Evolutionary conservation across 148 eudicot species (phyloP).

Genomic region (Selenicereus undatus): DNA sequence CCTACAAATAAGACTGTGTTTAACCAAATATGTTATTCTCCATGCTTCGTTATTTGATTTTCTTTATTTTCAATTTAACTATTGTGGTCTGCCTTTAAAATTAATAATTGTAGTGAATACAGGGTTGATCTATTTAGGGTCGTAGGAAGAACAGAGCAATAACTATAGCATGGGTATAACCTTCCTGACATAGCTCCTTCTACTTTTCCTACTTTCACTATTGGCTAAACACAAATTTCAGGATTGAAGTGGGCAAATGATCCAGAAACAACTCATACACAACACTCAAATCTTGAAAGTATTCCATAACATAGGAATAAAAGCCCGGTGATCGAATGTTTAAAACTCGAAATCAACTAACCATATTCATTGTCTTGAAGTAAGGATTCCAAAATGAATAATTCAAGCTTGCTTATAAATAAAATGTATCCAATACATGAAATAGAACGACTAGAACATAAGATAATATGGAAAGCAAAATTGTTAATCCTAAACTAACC

Average conservation of each 20-base stretch:
- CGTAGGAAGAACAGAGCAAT: too few species aligned
- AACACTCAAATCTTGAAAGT: not conserved
- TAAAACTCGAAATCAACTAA: not conserved
- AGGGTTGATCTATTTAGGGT: too few species aligned
- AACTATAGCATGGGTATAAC: too few species aligned
- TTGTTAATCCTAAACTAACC: not conserved
- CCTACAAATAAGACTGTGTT: slow-evolving; percentile 32
- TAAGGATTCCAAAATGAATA: not conserved
- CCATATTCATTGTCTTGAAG: not conserved
- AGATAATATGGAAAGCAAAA: not conserved
- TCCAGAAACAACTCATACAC: not conserved
- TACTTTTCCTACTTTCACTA: too few species aligned
- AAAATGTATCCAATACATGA: not conserved
- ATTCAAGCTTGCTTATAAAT: not conserved
- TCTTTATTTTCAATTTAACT: not conserved
- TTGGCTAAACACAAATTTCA: too few species aligned
- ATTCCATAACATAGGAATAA: not conserved
- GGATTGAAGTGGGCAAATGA: too few species aligned
- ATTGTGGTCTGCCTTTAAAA: too few species aligned
- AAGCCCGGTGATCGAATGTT: not conserved
- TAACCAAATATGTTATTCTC: slow-evolving; percentile 13
- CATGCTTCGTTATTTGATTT: not conserved
- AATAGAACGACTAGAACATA: not conserved
- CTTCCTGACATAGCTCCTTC: too few species aligned
- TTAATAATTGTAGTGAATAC: too few species aligned